Base-by-base conservation (phyloP, 2,329 filamentous ascomycete species). In the Myriosclerotinia curreyana region DNA sequence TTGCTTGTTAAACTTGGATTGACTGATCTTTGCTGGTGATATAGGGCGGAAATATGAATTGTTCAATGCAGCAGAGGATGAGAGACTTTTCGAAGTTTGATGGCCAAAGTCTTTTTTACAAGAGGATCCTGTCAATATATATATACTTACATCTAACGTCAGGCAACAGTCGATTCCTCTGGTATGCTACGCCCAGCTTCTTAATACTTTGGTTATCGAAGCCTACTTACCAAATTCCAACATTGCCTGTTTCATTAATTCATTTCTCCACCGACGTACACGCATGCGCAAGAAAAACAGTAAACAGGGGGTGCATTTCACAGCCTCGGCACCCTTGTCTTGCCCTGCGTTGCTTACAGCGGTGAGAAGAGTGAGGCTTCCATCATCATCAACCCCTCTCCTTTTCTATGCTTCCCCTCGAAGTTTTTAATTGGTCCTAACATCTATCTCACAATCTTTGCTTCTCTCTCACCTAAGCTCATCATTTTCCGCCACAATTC, bases 351-450 rank as follows among this genome's bases (percentile, higher is more conserved):
- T 64, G 28, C 38, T 60, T 60, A 60, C 60, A 60, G 62, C 62
- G 62, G 62, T 60, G 54, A 50, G 52, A 42, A 48, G 15, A 60
- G 55, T 64, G 55, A 64, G 62, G 62, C 62, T 64, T 56, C 31
- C 5, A 25, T 64, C 54, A 36, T 52, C 22, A 60, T 36, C 22
- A 51, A 22, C 15, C 56, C 31, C 34, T 64, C 49, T 22, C 17
- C 14, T 46, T 64, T 25, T 28, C 15, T 9, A 48, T 34, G 15
- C 31, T 59, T 34, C 40, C 15, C 28, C 14, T 34, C 20, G 28
- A 58, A 6, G 20, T 22, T 58, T 40, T 50, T 44, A 31, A 63
- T 63, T 58, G 61, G 53, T 42, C 20, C 25, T 17, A 31, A 3
- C 14, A 36, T 49, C 7, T 34, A 46, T 63, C 34, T 52, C 38